Base-by-base conservation (phyloP, 495 filamentous ascomycete genomes). In the Trichocladium uniseriatum region DNA sequence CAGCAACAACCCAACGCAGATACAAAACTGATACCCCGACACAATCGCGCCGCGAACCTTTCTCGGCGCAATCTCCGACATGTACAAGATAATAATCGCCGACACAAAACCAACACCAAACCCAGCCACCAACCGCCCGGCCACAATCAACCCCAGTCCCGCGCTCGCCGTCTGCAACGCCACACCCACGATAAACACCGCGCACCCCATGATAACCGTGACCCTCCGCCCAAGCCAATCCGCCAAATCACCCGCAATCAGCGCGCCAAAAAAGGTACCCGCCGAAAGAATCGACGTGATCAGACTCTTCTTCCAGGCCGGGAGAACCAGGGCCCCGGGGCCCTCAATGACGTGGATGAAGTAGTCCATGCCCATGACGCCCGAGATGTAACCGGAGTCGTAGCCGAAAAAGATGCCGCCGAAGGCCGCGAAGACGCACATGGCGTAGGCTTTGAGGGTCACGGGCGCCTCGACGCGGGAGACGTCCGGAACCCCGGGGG, bases 1-100 rank as follows among this genome's bases (percentile, higher is more conserved):
- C 29, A 87, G 57, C 59, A 89, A 72, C 49, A 90, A 65, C 63
- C 82, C 83, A 44, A 87, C 71, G 45, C 81, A 85, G 63, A 87
- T 76, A 63, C 79, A 83, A 70, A 87, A 86, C 62, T 87, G 83
- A 67, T 87, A 87, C n/a, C 79, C 79, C 0, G 79, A 78, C 21
- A 87, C 83, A 34, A 87, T 74, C 15, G 82, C 80, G 56, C 83
- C 83, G 55, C 83, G 79, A 43, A 86, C 78, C 60, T 79, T 80
- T 61, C 79, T 75, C 39, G 83, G 82, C 1, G 68, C 68, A 31
- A 71, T 75, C 62, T 86, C 83, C 18, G 79, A 83, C 82, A 86
- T 84, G 73, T 86, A 86, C 15, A 86, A 68, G 57, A 86, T 82
- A 62, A 86, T 77, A 56, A 84, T 79, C 44, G 83, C 81, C 3